These are phyloP conservation scores for Chaetomium cochliodes DNA, from an alignment of 495 filamentous ascomycete species.

Conservation along the genomic window DNA sequence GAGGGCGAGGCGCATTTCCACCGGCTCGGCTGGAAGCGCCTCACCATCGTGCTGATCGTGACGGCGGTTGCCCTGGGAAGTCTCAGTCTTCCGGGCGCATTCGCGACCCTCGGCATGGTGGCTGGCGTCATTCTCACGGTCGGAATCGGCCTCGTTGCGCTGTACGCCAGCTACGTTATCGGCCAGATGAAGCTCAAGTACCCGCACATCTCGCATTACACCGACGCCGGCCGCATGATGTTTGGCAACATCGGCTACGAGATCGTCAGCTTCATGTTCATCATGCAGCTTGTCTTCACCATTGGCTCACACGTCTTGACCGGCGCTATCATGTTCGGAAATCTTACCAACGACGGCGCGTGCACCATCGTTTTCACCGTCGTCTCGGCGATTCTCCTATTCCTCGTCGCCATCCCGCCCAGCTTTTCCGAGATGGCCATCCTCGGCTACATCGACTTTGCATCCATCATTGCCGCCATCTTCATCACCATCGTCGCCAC, in stretches of 20 bases:
- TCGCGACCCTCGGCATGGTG: constrained; percentile 64
- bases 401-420: constrained; percentile 61
- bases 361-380: constrained; percentile 69
- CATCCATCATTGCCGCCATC: constrained; percentile 64
- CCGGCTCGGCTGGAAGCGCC: constrained; percentile 50
- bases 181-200: constrained; percentile 72
- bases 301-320: constrained; percentile 74
- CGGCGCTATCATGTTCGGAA: constrained; percentile 69
- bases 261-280: constrained; percentile 60
- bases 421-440: constrained; percentile 59
- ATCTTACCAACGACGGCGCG: constrained; percentile 58
- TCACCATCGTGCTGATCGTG: constrained; percentile 63
- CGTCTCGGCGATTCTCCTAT: constrained; percentile 61
- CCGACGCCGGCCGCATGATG: constrained; percentile 67
- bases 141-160: constrained; percentile 61
- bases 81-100: constrained; percentile 62
- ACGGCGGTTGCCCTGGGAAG: constrained; percentile 73
- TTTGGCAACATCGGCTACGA: constrained; percentile 63
- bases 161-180: constrained; percentile 76
- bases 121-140: constrained; percentile 57
- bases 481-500: constrained; percentile 68
- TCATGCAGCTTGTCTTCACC: constrained; percentile 70
- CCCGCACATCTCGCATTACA: constrained; percentile 70
- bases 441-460: constrained; percentile 58
- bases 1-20: constrained; percentile 44